Conservation (phyloP, 2,329 filamentous ascomycete genomes). For the Intubia oerlemansii region DNA sequence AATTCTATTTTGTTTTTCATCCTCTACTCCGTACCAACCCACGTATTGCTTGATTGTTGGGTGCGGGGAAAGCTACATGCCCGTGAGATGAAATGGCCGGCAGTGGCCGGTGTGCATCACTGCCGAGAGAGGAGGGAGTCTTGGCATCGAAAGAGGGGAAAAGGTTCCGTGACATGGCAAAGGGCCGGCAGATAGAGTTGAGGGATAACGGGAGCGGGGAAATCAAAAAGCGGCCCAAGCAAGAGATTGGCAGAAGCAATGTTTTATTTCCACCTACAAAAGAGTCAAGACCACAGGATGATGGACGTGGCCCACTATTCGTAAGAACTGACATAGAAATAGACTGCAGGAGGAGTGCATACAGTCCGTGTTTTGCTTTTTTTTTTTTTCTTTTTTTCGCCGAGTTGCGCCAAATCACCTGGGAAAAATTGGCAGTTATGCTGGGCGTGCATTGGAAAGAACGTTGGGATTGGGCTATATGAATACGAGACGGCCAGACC, state of each 20-base stretch:
- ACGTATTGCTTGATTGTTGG: too few species aligned
- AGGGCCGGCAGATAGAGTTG: neutral
- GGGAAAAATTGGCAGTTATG: too few species aligned
- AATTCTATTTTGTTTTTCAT: too few species aligned
- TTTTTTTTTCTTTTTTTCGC: constrained; percentile 1
- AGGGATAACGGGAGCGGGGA: neutral
- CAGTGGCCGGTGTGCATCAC: neutral
- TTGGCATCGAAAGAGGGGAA: too few species aligned
- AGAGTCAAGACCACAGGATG: neutral
- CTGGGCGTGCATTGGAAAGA: too few species aligned
- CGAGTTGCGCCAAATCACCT: constrained; percentile 5
- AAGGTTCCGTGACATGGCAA: neutral
- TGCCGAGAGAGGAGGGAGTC: neutral
- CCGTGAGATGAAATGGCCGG: neutral
- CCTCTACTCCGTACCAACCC: too few species aligned
- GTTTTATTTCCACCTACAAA: too few species aligned
- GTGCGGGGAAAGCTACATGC: neutral
- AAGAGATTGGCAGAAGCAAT: neutral
- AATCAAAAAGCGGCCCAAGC: neutral
- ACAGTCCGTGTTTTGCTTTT: too few species aligned
- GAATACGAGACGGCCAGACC: too few species aligned
- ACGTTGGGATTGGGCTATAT: too few species aligned
- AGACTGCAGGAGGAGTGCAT: neutral
- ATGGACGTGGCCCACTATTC: constrained; percentile 1
- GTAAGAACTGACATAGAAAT: constrained; percentile 5